These are phyloP conservation scores for Teunomyces lycoperdinae DNA, from an alignment of 805 yeast species.

Conservation along the genomic window DNA sequence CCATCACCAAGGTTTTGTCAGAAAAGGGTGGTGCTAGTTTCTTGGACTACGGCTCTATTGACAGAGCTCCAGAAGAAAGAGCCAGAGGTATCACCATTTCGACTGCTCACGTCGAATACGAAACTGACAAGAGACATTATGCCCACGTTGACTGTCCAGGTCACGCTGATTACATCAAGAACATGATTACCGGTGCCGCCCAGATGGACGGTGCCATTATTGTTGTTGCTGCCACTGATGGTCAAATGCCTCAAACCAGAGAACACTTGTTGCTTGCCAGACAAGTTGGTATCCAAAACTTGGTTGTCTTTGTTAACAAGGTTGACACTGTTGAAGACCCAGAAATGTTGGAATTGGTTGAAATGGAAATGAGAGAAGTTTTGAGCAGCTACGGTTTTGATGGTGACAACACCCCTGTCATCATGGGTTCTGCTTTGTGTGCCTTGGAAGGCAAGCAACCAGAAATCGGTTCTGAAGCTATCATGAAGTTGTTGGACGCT, in stretches of 20 bases:
- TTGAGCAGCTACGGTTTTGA: conserved; percentile 90
- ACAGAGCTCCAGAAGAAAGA: conserved; percentile 98
- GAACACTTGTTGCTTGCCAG: conserved; percentile 97
- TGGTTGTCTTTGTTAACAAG: conserved; percentile 97
- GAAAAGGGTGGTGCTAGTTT: conserved; percentile 88
- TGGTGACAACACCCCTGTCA: conserved; percentile 96
- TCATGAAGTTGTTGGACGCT: conserved; percentile 80
- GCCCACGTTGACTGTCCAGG: conserved; percentile 99
- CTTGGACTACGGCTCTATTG: conserved; percentile 90
- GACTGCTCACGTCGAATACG: conserved; percentile 97
- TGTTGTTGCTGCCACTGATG: conserved; percentile 98
- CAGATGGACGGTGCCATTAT: conserved; percentile 99
- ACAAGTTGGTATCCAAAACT: conserved; percentile 98
- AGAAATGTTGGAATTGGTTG: conserved; percentile 98
- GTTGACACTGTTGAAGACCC: conserved; percentile 97
- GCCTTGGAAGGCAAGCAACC: conserved; percentile 87
- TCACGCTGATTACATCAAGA: conserved; percentile 97
- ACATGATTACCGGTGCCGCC: conserved; percentile 99
- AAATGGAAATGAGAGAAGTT: conserved; percentile 99
- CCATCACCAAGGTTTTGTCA: conserved; percentile 92
- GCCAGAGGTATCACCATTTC: conserved; percentile 99
- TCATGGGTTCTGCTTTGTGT: conserved; percentile 98
- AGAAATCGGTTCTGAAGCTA: conserved; percentile 88
- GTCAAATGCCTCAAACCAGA: conserved; percentile 99
- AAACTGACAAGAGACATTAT: conserved; percentile 91